Percentiles rank a stretch among this genome's conserved stretches.
These are phyloP conservation scores for Acidomyces sp. DNA, from an alignment of 495 filamentous ascomycete species.

Conservation along the genomic window DNA sequence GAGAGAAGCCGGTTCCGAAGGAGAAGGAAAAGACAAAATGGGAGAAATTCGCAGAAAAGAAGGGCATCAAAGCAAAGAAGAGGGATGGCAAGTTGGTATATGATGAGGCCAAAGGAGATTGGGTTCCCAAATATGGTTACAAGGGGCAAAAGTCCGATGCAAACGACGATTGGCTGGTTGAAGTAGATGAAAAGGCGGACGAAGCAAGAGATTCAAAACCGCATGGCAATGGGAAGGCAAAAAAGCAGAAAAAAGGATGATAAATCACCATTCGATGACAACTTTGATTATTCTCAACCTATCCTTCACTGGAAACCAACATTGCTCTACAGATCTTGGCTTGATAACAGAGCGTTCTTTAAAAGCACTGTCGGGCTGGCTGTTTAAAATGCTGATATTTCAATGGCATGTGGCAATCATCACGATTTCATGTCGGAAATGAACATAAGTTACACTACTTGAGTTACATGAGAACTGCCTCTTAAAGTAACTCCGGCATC, in stretches of 20 bases:
- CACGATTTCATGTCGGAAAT: no score
- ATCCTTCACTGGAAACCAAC: no score
- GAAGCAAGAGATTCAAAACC: constrained; percentile 30
- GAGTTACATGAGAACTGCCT: no score
- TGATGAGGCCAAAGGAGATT: constrained; percentile 74
- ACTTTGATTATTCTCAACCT: no score
- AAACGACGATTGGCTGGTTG: constrained; percentile 82
- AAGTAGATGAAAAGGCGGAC: constrained; percentile 52
- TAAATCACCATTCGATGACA: no score
- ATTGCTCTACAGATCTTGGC: no score
- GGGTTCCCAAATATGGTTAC: constrained; percentile 89
- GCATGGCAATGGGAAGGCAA: constrained; percentile 39
- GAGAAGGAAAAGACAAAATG: constrained; percentile 78
- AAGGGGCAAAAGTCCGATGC: constrained; percentile 78
- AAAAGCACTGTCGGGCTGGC: no score
- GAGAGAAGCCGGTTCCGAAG: constrained; percentile 77
- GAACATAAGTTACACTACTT: no score
- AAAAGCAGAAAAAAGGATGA: constrained; percentile 34
- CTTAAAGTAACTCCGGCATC: no score
- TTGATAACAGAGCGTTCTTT: no score
- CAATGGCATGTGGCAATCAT: no score
- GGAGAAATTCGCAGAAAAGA: constrained; percentile 88
- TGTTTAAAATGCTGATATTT: no score
- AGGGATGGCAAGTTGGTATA: constrained; percentile 58
- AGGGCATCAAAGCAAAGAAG: constrained; percentile 78